phyloP scores from a whole-genome alignment of 1,139 yeast species.

The Sugiyamaella xylanicola region DNA sequence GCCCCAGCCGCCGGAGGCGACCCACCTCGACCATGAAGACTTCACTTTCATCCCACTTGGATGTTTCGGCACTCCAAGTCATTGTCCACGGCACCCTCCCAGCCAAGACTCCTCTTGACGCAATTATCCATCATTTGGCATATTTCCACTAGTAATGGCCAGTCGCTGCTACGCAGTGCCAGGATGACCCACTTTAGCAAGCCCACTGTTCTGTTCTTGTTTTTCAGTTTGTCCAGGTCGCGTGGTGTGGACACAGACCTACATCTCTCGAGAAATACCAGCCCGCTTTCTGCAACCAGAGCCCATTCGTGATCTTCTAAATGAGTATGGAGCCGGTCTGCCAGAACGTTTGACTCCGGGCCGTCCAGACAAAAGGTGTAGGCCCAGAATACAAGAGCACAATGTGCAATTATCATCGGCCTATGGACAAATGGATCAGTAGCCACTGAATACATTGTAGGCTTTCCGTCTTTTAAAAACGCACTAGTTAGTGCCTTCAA shows the following conservation, averaged over 20 bases:
- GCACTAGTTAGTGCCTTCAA: slow-evolving; percentile 22
- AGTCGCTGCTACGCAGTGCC: slow-evolving; percentile 28
- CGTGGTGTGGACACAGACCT: slow-evolving; percentile 17
- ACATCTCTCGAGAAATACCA: slow-evolving; percentile 23
- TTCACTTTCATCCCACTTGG: slow-evolving; percentile 24
- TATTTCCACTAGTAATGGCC: slow-evolving; percentile 31
- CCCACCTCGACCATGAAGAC: too few species aligned
- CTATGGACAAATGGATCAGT: slow-evolving; percentile 56
- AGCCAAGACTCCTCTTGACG: slow-evolving; percentile 33
- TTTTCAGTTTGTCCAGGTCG: slow-evolving; percentile 22
- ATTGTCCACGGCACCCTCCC: slow-evolving; percentile 26
- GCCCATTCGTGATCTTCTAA: slow-evolving; percentile 27
- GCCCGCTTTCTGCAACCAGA: slow-evolving; percentile 26
- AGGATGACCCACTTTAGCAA: slow-evolving; percentile 29
- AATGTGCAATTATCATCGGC: slow-evolving; percentile 54
- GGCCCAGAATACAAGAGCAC: slow-evolving; percentile 58
- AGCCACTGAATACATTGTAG: slow-evolving; percentile 48
- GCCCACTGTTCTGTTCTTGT: slow-evolving; percentile 27
- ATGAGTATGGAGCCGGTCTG: slow-evolving; percentile 16
- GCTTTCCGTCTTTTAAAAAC: slow-evolving; percentile 17
- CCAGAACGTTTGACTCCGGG: slow-evolving; percentile 49
- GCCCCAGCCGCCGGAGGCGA: too few species aligned
- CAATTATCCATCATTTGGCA: slow-evolving; percentile 30
- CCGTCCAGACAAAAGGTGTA: slow-evolving; percentile 56
- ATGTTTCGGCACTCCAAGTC: slow-evolving; percentile 22